phyloP scores from a whole-genome alignment of 1,284 basidiomycete genomes.

The Ceratobasidium papillatum region DNA sequence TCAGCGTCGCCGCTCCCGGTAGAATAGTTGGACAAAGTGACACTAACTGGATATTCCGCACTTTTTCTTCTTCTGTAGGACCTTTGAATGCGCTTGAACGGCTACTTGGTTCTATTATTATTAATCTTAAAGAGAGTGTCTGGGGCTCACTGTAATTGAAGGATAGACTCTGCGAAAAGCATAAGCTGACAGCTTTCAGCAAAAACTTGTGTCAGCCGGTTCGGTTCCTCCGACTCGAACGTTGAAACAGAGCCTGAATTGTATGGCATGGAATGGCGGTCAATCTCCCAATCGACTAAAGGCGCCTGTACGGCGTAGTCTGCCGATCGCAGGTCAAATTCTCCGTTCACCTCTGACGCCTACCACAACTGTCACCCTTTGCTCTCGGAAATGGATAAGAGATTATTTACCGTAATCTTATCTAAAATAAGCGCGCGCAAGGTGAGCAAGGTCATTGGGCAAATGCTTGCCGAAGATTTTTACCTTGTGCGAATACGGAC shows the following conservation, averaged over 20 bases:
- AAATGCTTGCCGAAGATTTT: neutral
- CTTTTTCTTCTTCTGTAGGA: neutral
- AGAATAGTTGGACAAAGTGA: neutral
- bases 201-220: conserved; percentile 1
- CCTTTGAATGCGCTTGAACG: neutral
- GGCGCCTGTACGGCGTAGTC: neutral
- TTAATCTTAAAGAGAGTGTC: neutral
- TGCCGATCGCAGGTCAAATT: neutral
- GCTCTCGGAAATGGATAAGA: neutral
- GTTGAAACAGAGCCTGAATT: neutral
- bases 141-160: neutral
- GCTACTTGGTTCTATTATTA: neutral
- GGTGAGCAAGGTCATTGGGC: neutral
- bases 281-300: neutral
- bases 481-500: neutral
- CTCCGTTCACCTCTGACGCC: neutral
- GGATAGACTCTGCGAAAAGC: neutral
- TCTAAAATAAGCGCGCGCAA: neutral
- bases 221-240: neutral
- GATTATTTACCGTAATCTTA: neutral
- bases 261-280: neutral
- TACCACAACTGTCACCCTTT: neutral
- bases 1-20: neutral
- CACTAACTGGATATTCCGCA: neutral
- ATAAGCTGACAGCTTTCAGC: neutral